These are phyloP conservation scores for Penicillium subrubescens DNA, from an alignment of 495 filamentous ascomycete species.

Conservation along the genomic window DNA sequence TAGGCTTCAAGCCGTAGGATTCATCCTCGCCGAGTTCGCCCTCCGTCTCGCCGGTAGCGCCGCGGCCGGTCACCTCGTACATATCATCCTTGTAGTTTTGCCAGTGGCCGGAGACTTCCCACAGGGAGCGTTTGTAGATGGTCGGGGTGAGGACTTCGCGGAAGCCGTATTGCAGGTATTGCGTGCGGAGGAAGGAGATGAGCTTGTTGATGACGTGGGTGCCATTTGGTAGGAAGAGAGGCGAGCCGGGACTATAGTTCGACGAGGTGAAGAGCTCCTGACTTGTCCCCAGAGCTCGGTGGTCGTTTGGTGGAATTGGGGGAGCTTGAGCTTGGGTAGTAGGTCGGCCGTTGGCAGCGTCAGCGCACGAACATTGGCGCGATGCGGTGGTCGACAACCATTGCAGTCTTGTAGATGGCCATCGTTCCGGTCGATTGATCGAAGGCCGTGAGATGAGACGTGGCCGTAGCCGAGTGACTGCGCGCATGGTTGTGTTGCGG, in stretches of 20 bases:
- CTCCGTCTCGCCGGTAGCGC: constrained; percentile 48
- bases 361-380: constrained; percentile 44
- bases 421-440: constrained; percentile 5
- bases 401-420: constrained; percentile 22
- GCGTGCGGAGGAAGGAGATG: constrained; percentile 78
- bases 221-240: constrained; percentile 84
- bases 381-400: constrained; percentile 37
- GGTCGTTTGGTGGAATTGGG: constrained; percentile 51
- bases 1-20: constrained; percentile 90
- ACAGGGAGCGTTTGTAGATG: constrained; percentile 89
- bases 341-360: constrained; percentile 25
- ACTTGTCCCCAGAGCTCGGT: constrained; percentile 67
- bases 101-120: constrained; percentile 89
- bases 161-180: constrained; percentile 87
- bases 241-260: constrained; percentile 80
- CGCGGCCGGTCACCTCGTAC: constrained; percentile 78
- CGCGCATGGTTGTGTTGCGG: constrained; percentile 21
- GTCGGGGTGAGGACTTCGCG: constrained; percentile 90
- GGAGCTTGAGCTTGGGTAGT: constrained; percentile 23
- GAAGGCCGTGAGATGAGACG: constrained; percentile 13
- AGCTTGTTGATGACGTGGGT: constrained; percentile 87
- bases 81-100: constrained; percentile 94
- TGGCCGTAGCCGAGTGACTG: constrained; percentile 26
- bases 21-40: constrained; percentile 62
- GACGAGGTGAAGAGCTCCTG: constrained; percentile 82